A percentile compares a stretch with the other conserved stretches of the same genome.
These are phyloP conservation scores for Phialemoniopsis sp. DNA, from an alignment of 2,329 filamentous ascomycete genomes.

Conservation along the genomic window DNA sequence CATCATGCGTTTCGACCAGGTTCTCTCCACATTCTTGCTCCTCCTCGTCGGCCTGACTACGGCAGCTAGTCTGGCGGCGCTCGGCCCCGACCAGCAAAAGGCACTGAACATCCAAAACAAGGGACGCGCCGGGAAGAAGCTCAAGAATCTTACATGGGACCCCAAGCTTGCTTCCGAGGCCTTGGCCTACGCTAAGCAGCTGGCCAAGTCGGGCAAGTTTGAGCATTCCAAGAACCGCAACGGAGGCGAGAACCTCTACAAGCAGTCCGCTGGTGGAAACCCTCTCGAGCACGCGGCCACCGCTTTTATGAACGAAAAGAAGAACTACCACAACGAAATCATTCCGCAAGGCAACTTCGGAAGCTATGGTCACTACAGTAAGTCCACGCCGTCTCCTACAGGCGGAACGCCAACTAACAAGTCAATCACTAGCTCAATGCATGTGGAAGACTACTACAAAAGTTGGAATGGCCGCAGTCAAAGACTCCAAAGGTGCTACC, in stretches of 20 bases:
- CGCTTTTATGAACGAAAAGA: conserved; percentile 1
- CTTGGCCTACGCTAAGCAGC: conserved; percentile 1
- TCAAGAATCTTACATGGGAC: background rate
- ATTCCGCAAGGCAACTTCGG: conserved; percentile 4
- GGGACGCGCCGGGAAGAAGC: conserved; percentile 1
- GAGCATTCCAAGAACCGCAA: too few species aligned
- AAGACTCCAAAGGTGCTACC: conserved; percentile 16
- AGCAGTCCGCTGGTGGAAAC: background rate
- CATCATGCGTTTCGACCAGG: too few species aligned
- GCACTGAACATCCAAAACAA: conserved; percentile 3
- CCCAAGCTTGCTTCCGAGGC: conserved; percentile 2
- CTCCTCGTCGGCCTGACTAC: too few species aligned
- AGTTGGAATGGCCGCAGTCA: conserved; percentile 22
- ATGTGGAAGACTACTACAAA: conserved; percentile 25
- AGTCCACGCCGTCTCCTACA: background rate
- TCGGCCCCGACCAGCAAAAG: conserved; percentile 1
- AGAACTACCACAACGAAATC: background rate
- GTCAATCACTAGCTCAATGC: conserved; percentile 10
- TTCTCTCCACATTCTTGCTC: too few species aligned
- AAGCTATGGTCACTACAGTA: conserved; percentile 7
- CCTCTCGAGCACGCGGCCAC: background rate
- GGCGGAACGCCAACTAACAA: conserved; percentile 8
- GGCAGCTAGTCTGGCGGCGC: too few species aligned
- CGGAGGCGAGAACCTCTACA: conserved; percentile 1
- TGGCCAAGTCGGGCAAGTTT: background rate